Percentiles rank a stretch among this genome's conserved stretches.
Evolutionary conservation across 2,329 filamentous ascomycete genomes (phyloP).

Genomic region (Penicillium brevicompactum): DNA sequence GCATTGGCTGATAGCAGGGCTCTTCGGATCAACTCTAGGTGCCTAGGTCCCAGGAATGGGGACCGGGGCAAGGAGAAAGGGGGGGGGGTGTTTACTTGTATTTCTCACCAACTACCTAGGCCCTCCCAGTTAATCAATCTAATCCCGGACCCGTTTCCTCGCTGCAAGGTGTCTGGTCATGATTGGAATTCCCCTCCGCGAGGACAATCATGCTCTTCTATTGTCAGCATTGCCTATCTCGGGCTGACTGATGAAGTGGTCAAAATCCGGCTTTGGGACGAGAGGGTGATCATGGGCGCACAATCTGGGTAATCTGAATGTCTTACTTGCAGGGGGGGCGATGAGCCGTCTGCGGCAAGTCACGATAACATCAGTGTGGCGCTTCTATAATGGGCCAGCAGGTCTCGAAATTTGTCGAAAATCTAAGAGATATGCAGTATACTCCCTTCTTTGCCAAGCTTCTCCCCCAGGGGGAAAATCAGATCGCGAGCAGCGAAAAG

Average conservation of each 20-base stretch:
- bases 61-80: background rate
- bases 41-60: background rate
- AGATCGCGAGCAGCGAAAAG: slow-evolving; percentile 10
- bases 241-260: too few relatives aligned
- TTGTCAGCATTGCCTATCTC: background rate
- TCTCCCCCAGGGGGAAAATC: background rate
- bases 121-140: slow-evolving; percentile 16
- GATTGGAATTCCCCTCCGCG: slow-evolving; percentile 26
- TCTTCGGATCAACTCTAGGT: too few relatives aligned
- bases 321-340: background rate
- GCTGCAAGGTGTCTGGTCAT: slow-evolving; percentile 27
- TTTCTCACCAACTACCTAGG: background rate
- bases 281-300: background rate
- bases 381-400: background rate
- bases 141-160: slow-evolving; percentile 8
- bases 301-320: background rate
- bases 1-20: too few relatives aligned
- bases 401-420: background rate
- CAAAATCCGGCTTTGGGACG: too few relatives aligned
- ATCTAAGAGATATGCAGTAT: background rate
- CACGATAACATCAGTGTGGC: background rate
- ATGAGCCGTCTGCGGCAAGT: background rate
- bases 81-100: background rate
- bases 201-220: slow-evolving; percentile 10
- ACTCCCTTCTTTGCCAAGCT: background rate